Evolutionary conservation across 768 basidiomycete genomes (phyloP).

Genomic region (Termitomyces sp.): DNA sequence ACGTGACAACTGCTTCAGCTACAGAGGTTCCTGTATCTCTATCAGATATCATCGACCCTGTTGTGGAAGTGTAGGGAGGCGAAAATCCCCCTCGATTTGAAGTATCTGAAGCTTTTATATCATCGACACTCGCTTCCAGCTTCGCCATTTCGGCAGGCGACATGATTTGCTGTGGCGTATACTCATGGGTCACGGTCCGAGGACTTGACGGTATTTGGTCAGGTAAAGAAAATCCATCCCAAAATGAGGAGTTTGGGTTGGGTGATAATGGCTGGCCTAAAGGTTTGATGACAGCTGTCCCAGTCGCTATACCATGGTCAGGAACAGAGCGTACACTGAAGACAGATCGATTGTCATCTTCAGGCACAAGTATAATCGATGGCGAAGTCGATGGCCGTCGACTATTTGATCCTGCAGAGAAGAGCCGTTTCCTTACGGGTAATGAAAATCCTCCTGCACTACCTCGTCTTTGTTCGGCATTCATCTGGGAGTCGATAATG

Average conservation of each 20-base stretch:
- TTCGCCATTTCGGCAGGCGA: conserved; percentile 60
- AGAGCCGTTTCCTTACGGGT: conserved; percentile 50
- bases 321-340: conserved; percentile 47
- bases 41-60: conserved; percentile 21
- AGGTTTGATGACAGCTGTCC: conserved; percentile 18
- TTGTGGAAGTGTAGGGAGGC: conserved; percentile 34
- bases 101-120: conserved; percentile 17
- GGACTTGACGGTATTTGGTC: conserved; percentile 35
- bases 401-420: conserved; percentile 49
- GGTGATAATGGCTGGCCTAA: conserved; percentile 19
- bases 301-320: conserved; percentile 23
- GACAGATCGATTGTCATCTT: conserved; percentile 53
- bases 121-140: conserved; percentile 49
- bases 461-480: conserved; percentile 21
- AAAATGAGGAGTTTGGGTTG: conserved; percentile 32
- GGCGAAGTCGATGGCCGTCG: conserved; percentile 51
- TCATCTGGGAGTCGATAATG: conserved; percentile 10
- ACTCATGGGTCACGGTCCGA: conserved; percentile 31
- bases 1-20: conserved; percentile 14
- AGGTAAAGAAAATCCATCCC: conserved; percentile 37
- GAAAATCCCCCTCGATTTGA: conserved; percentile 31
- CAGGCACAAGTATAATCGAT: conserved; percentile 25
- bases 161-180: conserved; percentile 62
- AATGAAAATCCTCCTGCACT: conserved; percentile 22
- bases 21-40: conserved; percentile 23